Percentiles rank a stretch among this genome's conserved stretches.
Conservation (phyloP, 768 basidiomycete genomes). For the Amanita muscaria region DNA sequence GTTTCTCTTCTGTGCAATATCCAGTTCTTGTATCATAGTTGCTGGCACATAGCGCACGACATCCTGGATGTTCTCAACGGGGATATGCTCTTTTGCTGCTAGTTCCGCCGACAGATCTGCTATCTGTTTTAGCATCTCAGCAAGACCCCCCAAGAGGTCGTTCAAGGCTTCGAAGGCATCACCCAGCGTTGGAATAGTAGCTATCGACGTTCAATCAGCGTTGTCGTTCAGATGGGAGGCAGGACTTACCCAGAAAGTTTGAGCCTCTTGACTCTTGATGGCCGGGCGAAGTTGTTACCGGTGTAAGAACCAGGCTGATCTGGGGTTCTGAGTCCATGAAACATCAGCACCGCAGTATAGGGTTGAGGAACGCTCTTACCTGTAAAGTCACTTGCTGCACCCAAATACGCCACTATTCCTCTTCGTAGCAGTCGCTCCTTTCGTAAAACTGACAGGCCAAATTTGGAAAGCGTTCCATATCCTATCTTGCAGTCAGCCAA, state of each 20-base stretch:
- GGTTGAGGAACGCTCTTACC: constrained; percentile 25
- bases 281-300: constrained; percentile 48
- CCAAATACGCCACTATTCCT: constrained; percentile 57
- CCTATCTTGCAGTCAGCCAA: constrained; percentile 26
- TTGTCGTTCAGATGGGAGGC: background rate
- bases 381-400: constrained; percentile 64
- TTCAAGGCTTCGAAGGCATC: constrained; percentile 63
- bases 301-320: constrained; percentile 63
- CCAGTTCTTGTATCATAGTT: constrained; percentile 54
- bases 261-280: constrained; percentile 26
- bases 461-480: constrained; percentile 44
- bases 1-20: constrained; percentile 58
- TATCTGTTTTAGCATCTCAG: constrained; percentile 55
- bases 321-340: constrained; percentile 47
- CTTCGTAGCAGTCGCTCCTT: constrained; percentile 54
- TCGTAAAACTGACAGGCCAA: constrained; percentile 45
- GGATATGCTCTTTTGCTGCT: constrained; percentile 59
- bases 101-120: constrained; percentile 62
- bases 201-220: constrained; percentile 25
- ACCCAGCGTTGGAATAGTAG: constrained; percentile 68
- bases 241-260: constrained; percentile 51
- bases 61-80: constrained; percentile 64
- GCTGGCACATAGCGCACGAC: constrained; percentile 44
- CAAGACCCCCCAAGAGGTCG: constrained; percentile 52
- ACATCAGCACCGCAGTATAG: background rate